phyloP scores from a whole-genome alignment of 148 eudicot species.

The Rhododendron williamsianum region DNA sequence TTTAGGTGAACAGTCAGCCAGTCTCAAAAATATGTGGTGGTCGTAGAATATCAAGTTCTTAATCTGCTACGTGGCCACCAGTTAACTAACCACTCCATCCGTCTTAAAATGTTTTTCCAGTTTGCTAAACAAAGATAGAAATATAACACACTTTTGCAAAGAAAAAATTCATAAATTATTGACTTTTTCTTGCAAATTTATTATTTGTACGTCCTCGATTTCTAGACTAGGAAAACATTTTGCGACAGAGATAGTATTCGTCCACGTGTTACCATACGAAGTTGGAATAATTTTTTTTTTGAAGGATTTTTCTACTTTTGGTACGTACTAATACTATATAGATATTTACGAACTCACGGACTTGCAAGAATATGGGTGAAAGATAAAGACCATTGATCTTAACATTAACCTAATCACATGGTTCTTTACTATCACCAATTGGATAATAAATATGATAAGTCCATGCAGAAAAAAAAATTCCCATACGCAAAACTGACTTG shows the following conservation, averaged over 20 bases:
- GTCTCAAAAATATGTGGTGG: neutral
- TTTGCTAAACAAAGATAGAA: neutral
- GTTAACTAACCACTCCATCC: neutral
- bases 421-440: no score
- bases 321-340: neutral
- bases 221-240: no score
- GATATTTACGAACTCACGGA: neutral
- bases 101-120: neutral
- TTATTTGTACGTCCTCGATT: no score
- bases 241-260: neutral
- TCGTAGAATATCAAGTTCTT: neutral
- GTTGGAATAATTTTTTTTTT: neutral
- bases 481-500: neutral
- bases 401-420: neutral
- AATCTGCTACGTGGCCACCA: neutral
- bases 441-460: no score
- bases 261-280: neutral
- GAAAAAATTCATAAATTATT: no score
- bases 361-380: neutral
- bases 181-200: no score
- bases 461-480: no score
- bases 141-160: neutral
- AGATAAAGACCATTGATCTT: neutral
- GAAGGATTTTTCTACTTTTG: neutral
- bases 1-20: neutral